phyloP scores from a whole-genome alignment of 352 stramenopile genomes.

The Phytopythium sindhum region DNA sequence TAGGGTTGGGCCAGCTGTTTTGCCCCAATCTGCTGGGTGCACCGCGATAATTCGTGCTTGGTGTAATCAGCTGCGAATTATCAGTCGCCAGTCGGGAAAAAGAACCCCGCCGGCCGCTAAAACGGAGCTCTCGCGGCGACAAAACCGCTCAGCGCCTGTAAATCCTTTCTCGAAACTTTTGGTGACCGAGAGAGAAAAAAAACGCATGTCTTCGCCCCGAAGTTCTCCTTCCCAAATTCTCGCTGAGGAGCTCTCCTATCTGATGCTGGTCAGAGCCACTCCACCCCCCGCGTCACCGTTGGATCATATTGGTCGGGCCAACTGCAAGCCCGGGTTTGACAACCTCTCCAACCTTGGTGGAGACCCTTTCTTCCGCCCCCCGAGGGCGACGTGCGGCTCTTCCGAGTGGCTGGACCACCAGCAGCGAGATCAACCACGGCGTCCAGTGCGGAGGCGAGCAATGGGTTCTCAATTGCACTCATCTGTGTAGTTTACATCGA shows the following conservation, averaged over 20 bases:
- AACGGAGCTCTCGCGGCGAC: not conserved
- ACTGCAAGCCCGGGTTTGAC: slow-evolving; percentile 2
- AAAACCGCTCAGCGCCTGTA: not conserved
- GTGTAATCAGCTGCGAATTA: too few species aligned
- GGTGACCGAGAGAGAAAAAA: too few species aligned
- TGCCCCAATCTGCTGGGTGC: not conserved
- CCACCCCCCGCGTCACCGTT: not conserved
- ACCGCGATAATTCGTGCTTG: not conserved
- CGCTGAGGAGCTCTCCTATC: not conserved
- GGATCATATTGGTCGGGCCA: not conserved
- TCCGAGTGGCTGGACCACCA: too few species aligned
- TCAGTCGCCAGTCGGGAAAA: not conserved
- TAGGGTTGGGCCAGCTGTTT: not conserved
- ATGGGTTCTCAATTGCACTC: too few species aligned
- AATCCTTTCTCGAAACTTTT: slow-evolving; percentile 2
- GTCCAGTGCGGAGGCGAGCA: not conserved
- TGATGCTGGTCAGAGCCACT: slow-evolving; percentile 3
- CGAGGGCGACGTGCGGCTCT: too few species aligned
- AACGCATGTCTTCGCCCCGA: not conserved
- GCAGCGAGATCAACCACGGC: too few species aligned
- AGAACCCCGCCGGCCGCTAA: not conserved
- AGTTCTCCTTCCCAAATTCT: too few species aligned
- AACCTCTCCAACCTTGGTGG: not conserved
- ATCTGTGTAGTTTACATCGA: too few species aligned
- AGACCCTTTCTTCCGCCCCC: slow-evolving; percentile 1